Evolutionary conservation across 169 alveolate species (phyloP), one percentile per base, ranked within the genome.

Genomic region (Toxoplasma gondii): DNA sequence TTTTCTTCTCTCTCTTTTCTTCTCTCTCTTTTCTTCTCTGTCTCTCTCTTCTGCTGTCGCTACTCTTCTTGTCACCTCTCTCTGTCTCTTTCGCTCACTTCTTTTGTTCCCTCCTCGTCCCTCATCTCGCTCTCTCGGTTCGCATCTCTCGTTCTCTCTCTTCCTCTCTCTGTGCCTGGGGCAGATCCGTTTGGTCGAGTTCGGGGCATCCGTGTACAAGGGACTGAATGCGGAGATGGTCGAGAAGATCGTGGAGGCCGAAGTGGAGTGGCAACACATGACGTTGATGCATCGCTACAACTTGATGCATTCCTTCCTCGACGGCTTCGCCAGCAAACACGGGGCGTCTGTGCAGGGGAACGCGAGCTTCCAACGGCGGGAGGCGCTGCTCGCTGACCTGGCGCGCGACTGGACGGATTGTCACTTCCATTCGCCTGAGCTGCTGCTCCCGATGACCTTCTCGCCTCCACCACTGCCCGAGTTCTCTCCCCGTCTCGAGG

Each of bases 201-300:
- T 41, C 39, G 93, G 91, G 38, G 34, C 67, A 38, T 9, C 86
- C 87, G 91, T 83, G 16, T 87, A 78, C 64, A 88, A 93, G 38
- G 92, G 92, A 22, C 80, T 53, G 70, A 88, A 88, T 81, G 87
- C 88, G 58, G 93, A 95, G 54, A 93, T 91, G 38, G 95, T 93
- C 27, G 96, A 93, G 83, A 93, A 92, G 92, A 93, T 93, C 70
- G 95, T 93, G 41, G 95, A 93, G 92, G 95, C 90, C 39, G 96
- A 95, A 88, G 93, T 93, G 70, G 94, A 88, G 70, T 93, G 96
- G 96, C 94, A 81, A 38, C 95, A 93, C 31, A 93, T 93, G 95
- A 87, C 96, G n/a, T 45, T 95, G 94, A 93, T 91, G 90, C 94
- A 94, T 78, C 91, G 95, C 69, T 84, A 91, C 95, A 67, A 86